phyloP scores from a whole-genome alignment of 1,284 basidiomycete genomes.

The Rhodotorula sp. region DNA sequence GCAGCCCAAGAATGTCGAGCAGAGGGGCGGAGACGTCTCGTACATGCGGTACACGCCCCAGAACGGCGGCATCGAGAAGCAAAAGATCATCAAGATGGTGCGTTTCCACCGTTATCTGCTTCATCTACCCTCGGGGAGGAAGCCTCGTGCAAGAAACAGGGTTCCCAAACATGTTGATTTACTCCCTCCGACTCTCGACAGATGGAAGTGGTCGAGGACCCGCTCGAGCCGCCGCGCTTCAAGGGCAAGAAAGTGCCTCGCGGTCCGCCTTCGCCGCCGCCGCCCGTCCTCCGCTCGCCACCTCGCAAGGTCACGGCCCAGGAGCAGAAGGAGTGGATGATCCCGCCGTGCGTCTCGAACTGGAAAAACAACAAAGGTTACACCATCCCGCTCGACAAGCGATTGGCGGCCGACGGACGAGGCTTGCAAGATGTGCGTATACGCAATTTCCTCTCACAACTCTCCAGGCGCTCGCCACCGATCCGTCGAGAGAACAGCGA shows the following conservation, averaged over 20 bases:
- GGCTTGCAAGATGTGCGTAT: conserved; percentile 90
- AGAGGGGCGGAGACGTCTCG: conserved; percentile 45
- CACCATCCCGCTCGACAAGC: conserved; percentile 97
- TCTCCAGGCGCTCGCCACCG: neutral
- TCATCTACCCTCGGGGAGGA: too few species aligned
- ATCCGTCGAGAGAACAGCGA: rapidly evolving
- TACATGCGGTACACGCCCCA: conserved; percentile 97
- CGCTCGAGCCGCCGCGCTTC: conserved; percentile 92
- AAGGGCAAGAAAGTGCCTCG: conserved; percentile 98
- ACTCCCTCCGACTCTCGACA: neutral
- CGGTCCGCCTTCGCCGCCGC: conserved; percentile 92
- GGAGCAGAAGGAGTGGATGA: conserved; percentile 99
- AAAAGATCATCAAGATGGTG: conserved; percentile 98
- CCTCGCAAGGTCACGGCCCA: conserved; percentile 92
- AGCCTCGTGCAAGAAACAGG: too few species aligned
- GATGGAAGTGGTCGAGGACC: conserved; percentile 86
- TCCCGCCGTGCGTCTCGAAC: conserved; percentile 98
- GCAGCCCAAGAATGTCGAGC: conserved; percentile 61
- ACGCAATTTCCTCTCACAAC: neutral
- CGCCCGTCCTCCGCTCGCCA: conserved; percentile 93
- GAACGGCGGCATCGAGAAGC: conserved; percentile 73
- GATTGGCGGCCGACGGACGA: conserved; percentile 93
- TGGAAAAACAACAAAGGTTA: conserved; percentile 99
- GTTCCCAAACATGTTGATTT: too few species aligned
- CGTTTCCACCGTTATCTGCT: neutral